Base-by-base conservation (phyloP, 2,329 filamentous ascomycete genomes). In the Penicillium sp. region DNA sequence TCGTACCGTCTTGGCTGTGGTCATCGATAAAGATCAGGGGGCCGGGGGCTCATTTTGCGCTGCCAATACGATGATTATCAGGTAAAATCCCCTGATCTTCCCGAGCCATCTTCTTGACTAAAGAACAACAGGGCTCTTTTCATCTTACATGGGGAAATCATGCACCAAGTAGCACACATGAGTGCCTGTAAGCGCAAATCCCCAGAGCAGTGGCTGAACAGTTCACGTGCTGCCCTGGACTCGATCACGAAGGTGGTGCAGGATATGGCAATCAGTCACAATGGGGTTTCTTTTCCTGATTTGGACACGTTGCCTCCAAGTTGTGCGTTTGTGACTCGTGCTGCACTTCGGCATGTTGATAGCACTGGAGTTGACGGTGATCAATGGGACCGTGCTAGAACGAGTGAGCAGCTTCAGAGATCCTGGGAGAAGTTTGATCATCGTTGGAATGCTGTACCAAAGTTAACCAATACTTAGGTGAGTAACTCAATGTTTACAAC, bases 191-290 rank as follows among this genome's bases (percentile, higher is more conserved):
- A 56, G 46, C 43, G 33, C 52, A 57, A 54, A 39, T 53, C 54
- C 2, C 49, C 51, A 11, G 50, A 57, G 23, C 53, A 62, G 29
- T 61, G 44, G 50, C 26, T 39, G 19, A 37, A 55, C 13, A 57
- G 10, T 14, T 67, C 67, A 2, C 33, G 52, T 16, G 54, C 46
- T 8, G 61, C 65, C 11, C 54, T 69, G 45, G 61, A 67, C n/a
- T 64, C 65, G n/a, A 33, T 62, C 14, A 61, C 59, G 19, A 67
- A 61, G 9, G 66, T 69, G 43, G 60, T 64, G 8, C 37, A 58
- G 21, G 67, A 69, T 31, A 63, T 68, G 37, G 57, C 55, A 13
- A 42, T 42, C 2, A 50, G 58, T 13, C 59, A 60, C 7, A 26
- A 50, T 23, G 14, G 53, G 13, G 14, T 57, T 5, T 7, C 56